phyloP scores from a whole-genome alignment of 495 filamentous ascomycete species.

The Tuber aestivum region DNA sequence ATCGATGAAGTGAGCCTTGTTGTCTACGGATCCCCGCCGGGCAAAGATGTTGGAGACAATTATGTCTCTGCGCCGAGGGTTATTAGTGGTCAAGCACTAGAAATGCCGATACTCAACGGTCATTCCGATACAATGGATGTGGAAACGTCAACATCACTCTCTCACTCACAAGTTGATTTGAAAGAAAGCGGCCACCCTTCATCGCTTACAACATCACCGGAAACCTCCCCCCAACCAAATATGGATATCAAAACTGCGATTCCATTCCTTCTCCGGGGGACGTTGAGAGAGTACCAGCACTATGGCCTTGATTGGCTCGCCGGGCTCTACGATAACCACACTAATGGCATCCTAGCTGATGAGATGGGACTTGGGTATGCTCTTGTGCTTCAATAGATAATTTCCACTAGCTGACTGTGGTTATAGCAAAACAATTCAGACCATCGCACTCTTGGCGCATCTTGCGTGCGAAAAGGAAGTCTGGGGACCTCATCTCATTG shows the following conservation, averaged over 20 bases:
- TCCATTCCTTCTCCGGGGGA: conserved; percentile 84
- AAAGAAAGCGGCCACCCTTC: conserved; percentile 39
- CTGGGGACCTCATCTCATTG: conserved; percentile 94
- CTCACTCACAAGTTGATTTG: conserved; percentile 21
- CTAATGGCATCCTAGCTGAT: conserved; percentile 97
- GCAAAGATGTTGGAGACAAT: background rate
- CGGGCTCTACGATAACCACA: conserved; percentile 79
- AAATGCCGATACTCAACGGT: conserved; percentile 18
- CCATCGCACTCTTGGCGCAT: conserved; percentile 89
- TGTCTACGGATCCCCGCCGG: background rate
- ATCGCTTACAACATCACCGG: conserved; percentile 45
- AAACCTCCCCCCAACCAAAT: conserved; percentile 42
- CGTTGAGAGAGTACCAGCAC: conserved; percentile 92
- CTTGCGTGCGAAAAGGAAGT: conserved; percentile 83
- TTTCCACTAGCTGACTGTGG: conserved; percentile 17
- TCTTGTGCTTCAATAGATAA: conserved; percentile 13
- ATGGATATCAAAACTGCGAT: conserved; percentile 62
- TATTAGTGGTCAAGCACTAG: background rate
- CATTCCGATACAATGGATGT: conserved; percentile 33
- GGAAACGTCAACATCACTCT: conserved; percentile 38
- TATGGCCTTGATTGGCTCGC: conserved; percentile 95
- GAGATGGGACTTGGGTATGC: conserved; percentile 87
- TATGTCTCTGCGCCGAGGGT: background rate
- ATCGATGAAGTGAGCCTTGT: conserved; percentile 10
- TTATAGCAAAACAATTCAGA: conserved; percentile 82